phyloP scores from a whole-genome alignment of 1,284 basidiomycete genomes.

The Ustilago hordei region DNA sequence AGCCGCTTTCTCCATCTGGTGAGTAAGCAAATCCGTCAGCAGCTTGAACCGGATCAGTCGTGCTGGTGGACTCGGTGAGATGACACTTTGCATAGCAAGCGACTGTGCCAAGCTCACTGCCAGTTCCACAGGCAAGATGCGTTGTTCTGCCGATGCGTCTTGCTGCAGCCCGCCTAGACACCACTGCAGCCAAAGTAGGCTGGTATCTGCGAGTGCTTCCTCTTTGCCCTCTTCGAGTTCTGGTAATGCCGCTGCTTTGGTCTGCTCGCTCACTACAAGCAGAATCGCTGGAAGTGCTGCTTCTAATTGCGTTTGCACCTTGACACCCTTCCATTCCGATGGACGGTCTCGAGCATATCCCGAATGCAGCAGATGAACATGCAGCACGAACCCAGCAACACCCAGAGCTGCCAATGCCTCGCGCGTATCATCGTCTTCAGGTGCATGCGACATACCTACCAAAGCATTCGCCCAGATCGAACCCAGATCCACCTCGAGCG shows the following conservation, averaged over 20 bases:
- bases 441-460: constrained; percentile 28
- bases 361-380: constrained; percentile 40
- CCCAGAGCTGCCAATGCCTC: constrained; percentile 35
- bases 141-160: constrained; percentile 18
- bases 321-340: constrained; percentile 37
- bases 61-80: constrained; percentile 44
- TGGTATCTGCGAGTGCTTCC: constrained; percentile 40
- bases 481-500: constrained; percentile 39
- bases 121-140: constrained; percentile 22
- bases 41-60: constrained; percentile 47
- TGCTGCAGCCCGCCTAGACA: constrained; percentile 26
- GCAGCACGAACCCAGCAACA: constrained; percentile 37
- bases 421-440: constrained; percentile 32
- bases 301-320: constrained; percentile 36
- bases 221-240: constrained; percentile 39
- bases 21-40: constrained; percentile 32
- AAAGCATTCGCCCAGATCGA: constrained; percentile 38
- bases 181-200: constrained; percentile 51
- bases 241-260: constrained; percentile 35
- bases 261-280: constrained; percentile 37
- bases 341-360: constrained; percentile 37
- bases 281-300: constrained; percentile 41
- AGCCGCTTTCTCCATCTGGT: constrained; percentile 13
- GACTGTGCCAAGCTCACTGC: constrained; percentile 41
- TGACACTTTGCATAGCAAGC: constrained; percentile 56